Evolutionary conservation across 2,329 filamentous ascomycete genomes (phyloP).

Genomic region (Chalaropsis ovoidea): DNA sequence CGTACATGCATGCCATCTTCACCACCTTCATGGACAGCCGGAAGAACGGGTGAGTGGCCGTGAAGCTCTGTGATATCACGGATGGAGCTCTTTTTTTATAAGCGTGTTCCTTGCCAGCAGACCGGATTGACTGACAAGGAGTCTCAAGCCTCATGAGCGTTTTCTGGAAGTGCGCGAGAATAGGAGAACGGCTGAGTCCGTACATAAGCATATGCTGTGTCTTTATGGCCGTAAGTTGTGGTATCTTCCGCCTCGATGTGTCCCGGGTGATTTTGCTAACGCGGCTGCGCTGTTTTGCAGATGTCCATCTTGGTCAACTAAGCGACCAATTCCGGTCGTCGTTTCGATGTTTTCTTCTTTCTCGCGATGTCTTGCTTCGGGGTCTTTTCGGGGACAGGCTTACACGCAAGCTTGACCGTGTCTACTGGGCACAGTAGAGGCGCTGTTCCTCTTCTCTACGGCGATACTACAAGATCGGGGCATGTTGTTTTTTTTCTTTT

Average conservation of each 20-base stretch:
- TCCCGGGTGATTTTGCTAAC: background rate
- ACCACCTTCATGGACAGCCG: slow-evolving; percentile 85
- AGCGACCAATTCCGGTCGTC: slow-evolving; percentile 28
- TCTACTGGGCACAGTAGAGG: background rate
- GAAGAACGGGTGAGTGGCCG: slow-evolving; percentile 63
- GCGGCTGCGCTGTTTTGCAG: slow-evolving; percentile 26
- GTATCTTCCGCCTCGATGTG: background rate
- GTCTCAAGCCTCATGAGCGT: slow-evolving; percentile 63
- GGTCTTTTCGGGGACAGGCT: slow-evolving; percentile 2
- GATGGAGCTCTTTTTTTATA: slow-evolving; percentile 35
- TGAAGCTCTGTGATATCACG: slow-evolving; percentile 9
- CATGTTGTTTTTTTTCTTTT: background rate
- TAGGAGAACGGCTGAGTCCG: slow-evolving; percentile 86
- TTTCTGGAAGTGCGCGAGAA: slow-evolving; percentile 90
- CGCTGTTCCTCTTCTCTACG: background rate
- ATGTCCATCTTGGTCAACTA: slow-evolving; percentile 35
- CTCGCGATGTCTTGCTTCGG: background rate
- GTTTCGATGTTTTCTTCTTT: background rate
- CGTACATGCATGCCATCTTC: slow-evolving; percentile 84
- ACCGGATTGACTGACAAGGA: background rate
- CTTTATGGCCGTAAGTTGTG: slow-evolving; percentile 68
- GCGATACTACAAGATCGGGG: background rate
- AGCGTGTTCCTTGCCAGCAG: slow-evolving; percentile 65
- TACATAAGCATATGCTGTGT: slow-evolving; percentile 93
- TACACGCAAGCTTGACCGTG: background rate